Conservation (phyloP, 768 basidiomycete genomes). For the Hygrophorus pudorinus region DNA sequence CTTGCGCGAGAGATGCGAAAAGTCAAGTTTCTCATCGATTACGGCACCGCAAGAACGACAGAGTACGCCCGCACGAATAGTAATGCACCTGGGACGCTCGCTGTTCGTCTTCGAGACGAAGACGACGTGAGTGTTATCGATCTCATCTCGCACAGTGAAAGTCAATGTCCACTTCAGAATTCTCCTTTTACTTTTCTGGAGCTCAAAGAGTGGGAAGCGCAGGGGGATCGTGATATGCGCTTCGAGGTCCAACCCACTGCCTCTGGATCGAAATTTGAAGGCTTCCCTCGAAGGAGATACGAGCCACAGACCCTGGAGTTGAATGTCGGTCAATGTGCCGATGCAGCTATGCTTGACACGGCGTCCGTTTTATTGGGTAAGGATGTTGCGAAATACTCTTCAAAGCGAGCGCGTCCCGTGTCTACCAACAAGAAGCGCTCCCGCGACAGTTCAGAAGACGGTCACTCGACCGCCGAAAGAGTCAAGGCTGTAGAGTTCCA, state of each 20-base stretch:
- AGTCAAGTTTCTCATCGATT: slow-evolving; percentile 45
- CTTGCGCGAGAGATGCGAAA: slow-evolving; percentile 43
- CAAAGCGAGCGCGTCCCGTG: background rate
- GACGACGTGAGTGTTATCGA: background rate
- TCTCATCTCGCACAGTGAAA: background rate
- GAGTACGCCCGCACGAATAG: background rate
- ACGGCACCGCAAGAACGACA: slow-evolving; percentile 11
- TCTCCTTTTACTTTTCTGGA: background rate
- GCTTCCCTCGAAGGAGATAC: too few relatives aligned
- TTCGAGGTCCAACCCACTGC: background rate
- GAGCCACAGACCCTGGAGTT: too few relatives aligned
- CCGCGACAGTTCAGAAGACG: background rate
- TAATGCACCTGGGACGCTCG: too few relatives aligned
- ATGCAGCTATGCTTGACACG: too few relatives aligned
- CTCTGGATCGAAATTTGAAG: background rate
- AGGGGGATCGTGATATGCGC: background rate
- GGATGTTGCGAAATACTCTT: background rate
- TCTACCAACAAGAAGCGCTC: background rate
- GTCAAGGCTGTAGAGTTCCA: background rate
- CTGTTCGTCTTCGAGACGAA: background rate
- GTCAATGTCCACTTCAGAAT: background rate
- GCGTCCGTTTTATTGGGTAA: too few relatives aligned
- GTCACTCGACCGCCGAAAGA: background rate
- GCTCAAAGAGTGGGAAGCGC: background rate
- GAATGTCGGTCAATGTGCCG: too few relatives aligned